Base-by-base conservation (phyloP, 164 flowering plant species). In the Hamamelis virginiana region DNA sequence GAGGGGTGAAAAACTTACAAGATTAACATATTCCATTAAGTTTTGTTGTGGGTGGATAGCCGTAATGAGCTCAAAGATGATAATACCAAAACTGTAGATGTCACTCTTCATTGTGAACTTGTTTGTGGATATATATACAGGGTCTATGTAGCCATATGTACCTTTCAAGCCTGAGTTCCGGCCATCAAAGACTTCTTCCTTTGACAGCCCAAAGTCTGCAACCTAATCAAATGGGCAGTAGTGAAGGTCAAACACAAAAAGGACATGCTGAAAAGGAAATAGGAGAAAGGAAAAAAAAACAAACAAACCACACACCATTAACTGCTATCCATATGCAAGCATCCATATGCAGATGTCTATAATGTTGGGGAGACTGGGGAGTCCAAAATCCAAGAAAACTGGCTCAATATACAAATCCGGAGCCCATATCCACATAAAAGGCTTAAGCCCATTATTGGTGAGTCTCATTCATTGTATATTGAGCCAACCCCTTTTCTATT, bases 151-250 rank as follows among this genome's bases (percentile, higher is more conserved):
- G 52, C 98, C 99, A 72, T 91, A 86, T 44, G 97, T 93, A 33
- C 99, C 99, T 87, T 96, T 96, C 65, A 96, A 73, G 70, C 95
- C 84, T 13, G 97, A 93, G 64, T 82, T 89, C 53, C 87, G 80
- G 46, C 93, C 87, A 78, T 89, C 95, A 68, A 74, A 89, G 11
- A 72, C 83, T 79, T 88, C 90, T 87, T 96, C 99, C 77, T 86
- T 93, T 16, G 99, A 96, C 75, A 96, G 75, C 67, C 99, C 99
- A 83, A 96, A 96, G 84, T 96, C 99, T 56, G 99, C 97, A 78
- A 96, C 98, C 99, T 92, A 68, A 66, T 66, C 60, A 38, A 52
- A 62, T 23, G 21, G 56, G 11, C 38, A 58, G 23, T 45, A 60
- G 44, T 22, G n/a, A 26, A 15, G 44, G 33, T 4, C 19, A 59